These are phyloP conservation scores for Botrytis fragariae DNA, from an alignment of 2,329 filamentous ascomycete genomes.

Conservation along the genomic window DNA sequence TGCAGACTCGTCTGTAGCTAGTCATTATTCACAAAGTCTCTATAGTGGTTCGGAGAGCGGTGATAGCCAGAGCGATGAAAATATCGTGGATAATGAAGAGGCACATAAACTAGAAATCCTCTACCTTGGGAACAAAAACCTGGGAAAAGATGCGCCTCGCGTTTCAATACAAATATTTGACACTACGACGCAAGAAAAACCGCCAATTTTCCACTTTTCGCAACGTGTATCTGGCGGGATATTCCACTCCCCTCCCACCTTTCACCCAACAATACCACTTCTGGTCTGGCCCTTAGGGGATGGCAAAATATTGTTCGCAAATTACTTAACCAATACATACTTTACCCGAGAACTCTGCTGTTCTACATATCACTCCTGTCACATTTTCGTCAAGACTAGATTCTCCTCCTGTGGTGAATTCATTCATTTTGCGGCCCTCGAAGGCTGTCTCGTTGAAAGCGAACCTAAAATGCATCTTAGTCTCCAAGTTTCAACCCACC, in stretches of 20 bases:
- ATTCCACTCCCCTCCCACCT: slow-evolving; percentile 4
- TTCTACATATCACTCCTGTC: slow-evolving; percentile 4
- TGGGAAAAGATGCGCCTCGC: background rate
- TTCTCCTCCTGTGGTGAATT: slow-evolving; percentile 8
- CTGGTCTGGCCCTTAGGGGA: slow-evolving; percentile 5
- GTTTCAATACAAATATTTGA: slow-evolving; percentile 6
- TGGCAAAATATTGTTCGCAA: slow-evolving; percentile 3
- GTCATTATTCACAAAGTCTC: slow-evolving; percentile 8
- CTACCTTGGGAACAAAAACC: background rate
- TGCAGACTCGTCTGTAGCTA: background rate
- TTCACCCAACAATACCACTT: slow-evolving; percentile 1
- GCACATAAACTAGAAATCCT: background rate
- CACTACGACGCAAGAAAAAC: background rate
- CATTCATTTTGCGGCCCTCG: background rate
- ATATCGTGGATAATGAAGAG: slow-evolving; percentile 1
- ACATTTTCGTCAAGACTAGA: slow-evolving; percentile 1
- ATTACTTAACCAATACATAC: slow-evolving; percentile 10
- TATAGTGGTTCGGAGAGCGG: slow-evolving; percentile 3
- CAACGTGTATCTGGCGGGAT: background rate
- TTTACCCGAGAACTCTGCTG: slow-evolving; percentile 9
- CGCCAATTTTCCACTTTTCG: background rate
- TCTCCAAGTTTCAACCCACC: slow-evolving; percentile 7
- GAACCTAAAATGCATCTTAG: slow-evolving; percentile 5
- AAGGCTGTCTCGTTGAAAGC: background rate
- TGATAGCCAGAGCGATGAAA: background rate